Evolutionary conservation across 352 stramenopile genomes (phyloP).

Genomic region (Pythium myriotylum): DNA sequence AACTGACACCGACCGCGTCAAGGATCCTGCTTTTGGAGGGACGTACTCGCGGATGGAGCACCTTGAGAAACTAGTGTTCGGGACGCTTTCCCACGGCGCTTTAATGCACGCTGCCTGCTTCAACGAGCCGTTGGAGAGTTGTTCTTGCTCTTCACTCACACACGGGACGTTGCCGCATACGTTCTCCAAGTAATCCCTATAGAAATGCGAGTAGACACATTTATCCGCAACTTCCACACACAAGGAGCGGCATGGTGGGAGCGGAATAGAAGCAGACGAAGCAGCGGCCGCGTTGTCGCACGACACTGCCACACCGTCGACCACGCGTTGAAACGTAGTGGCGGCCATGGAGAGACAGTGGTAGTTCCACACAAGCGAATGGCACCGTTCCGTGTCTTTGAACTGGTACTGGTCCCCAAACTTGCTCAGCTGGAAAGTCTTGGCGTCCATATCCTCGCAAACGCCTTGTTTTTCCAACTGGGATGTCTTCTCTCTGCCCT

Average conservation of each 20-base stretch:
- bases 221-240: conserved; percentile 79
- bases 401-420: conserved; percentile 71
- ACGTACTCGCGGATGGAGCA: conserved; percentile 65
- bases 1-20: not conserved
- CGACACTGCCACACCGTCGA: conserved; percentile 37
- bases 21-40: conserved; percentile 21
- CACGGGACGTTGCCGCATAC: conserved; percentile 69
- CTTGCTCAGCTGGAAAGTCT: conserved; percentile 49
- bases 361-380: conserved; percentile 72
- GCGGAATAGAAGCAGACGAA: conserved; percentile 20
- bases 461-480: conserved; percentile 75
- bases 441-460: conserved; percentile 72
- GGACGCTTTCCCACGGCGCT: conserved; percentile 46
- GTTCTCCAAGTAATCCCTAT: conserved; percentile 60
- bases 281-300: conserved; percentile 32
- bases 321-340: conserved; percentile 43
- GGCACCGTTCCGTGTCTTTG: conserved; percentile 63
- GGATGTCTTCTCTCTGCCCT: conserved; percentile 42
- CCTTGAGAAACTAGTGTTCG: conserved; percentile 56
- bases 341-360: conserved; percentile 74
- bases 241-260: conserved; percentile 69
- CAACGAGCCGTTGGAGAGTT: conserved; percentile 31
- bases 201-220: conserved; percentile 77
- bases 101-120: conserved; percentile 49
- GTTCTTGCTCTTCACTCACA: conserved; percentile 53